Conservation (phyloP, 306 rosid genomes). For the Rubus idaeus region DNA sequence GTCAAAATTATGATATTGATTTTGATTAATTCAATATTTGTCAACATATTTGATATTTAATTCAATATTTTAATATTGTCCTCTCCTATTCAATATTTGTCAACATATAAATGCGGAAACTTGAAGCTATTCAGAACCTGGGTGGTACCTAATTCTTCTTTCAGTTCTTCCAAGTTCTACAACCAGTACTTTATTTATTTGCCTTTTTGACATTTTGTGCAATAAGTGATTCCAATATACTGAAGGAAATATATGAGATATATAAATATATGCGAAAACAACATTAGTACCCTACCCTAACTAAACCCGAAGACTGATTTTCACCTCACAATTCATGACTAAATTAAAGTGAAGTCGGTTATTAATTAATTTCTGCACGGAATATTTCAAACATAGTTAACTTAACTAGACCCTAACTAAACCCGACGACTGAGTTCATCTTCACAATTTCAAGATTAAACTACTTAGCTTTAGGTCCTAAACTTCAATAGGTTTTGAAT, state of each 20-base stretch:
- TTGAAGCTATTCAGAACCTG: background rate
- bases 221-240: background rate
- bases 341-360: background rate
- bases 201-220: background rate
- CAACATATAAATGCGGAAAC: constrained; percentile 16
- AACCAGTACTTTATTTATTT: too few relatives aligned
- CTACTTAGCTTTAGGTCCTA: background rate
- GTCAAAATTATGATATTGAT: background rate
- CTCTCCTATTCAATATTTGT: background rate
- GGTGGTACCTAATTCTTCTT: background rate
- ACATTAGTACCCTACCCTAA: background rate
- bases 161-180: too few relatives aligned
- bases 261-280: background rate
- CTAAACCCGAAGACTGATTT: constrained; percentile 6
- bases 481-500: background rate
- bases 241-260: background rate
- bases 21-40: background rate
- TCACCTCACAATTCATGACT: background rate
- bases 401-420: background rate
- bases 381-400: background rate
- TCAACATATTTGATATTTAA: too few relatives aligned
- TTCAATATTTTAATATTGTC: too few relatives aligned
- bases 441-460: background rate
- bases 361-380: background rate
- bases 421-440: background rate